Conservation (phyloP, 257 asterid species). For the Voacanga thouarsii region DNA sequence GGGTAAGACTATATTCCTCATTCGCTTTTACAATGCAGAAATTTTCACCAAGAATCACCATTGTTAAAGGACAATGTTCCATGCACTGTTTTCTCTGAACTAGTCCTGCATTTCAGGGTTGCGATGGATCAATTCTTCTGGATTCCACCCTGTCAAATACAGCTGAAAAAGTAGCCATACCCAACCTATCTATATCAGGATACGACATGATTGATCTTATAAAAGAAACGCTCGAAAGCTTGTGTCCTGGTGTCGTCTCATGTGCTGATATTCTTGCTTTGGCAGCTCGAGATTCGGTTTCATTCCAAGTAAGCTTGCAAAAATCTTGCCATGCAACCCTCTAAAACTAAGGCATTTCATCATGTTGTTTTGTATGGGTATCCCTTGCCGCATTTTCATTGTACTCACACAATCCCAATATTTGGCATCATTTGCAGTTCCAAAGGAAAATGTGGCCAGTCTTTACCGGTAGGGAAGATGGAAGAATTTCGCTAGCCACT, state of each 20-base stretch:
- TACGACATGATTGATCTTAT: slow-evolving; percentile 48
- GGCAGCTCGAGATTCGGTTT: slow-evolving; percentile 31
- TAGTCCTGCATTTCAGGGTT: slow-evolving; percentile 41
- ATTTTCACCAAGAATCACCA: not conserved
- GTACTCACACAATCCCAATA: too few relatives aligned
- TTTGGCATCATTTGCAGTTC: slow-evolving; percentile 18
- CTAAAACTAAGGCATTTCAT: not conserved
- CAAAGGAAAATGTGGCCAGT: slow-evolving; percentile 40
- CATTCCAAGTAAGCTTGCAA: slow-evolving; percentile 1
- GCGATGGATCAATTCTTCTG: slow-evolving; percentile 60
- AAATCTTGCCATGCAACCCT: not conserved
- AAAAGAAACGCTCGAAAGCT: slow-evolving; percentile 47
- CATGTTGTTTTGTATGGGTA: not conserved
- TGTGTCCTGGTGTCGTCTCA: slow-evolving; percentile 66
- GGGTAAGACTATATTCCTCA: slow-evolving; percentile 29
- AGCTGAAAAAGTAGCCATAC: slow-evolving; percentile 54
- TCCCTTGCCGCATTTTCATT: not conserved
- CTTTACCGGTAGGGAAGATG: slow-evolving; percentile 50
- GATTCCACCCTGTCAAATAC: slow-evolving; percentile 43
- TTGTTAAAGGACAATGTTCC: not conserved
- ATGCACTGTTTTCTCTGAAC: not conserved
- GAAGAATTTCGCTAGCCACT: slow-evolving; percentile 30
- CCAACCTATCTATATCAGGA: slow-evolving; percentile 51
- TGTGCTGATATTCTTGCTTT: slow-evolving; percentile 73
- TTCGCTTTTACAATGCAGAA: not conserved